These are phyloP conservation scores for Cladosporium sp. DNA, from an alignment of 2,329 filamentous ascomycete species.

Conservation along the genomic window DNA sequence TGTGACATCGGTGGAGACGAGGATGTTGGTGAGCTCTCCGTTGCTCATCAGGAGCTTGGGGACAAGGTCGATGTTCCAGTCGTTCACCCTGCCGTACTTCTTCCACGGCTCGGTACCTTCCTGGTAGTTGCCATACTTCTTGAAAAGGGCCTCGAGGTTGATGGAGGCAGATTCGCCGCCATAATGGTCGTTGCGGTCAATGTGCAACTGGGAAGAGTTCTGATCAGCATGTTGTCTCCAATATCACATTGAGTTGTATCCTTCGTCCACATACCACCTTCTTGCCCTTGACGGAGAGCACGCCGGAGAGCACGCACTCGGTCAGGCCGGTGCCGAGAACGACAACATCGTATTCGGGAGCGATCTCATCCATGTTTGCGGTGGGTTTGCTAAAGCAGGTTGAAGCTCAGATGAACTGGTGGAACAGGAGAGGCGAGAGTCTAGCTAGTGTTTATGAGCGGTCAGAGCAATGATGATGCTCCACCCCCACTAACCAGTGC, in stretches of 20 bases:
- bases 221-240: background rate
- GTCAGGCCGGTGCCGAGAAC: slow-evolving; percentile 98
- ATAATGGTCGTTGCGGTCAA: slow-evolving; percentile 97
- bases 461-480: background rate
- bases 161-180: slow-evolving; percentile 96
- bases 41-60: slow-evolving; percentile 99
- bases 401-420: slow-evolving; percentile 7
- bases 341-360: slow-evolving; percentile 97
- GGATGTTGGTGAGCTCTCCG: slow-evolving; percentile 96
- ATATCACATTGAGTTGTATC: background rate
- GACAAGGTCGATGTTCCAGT: slow-evolving; percentile 99
- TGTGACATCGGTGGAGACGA: slow-evolving; percentile 82
- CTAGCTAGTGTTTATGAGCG: background rate
- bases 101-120: slow-evolving; percentile 90
- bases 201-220: slow-evolving; percentile 62
- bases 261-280: slow-evolving; percentile 63
- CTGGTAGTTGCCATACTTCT: slow-evolving; percentile 85
- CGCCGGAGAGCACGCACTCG: slow-evolving; percentile 97
- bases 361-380: slow-evolving; percentile 89
- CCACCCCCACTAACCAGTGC: background rate
- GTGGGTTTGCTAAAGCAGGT: slow-evolving; percentile 7
- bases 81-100: slow-evolving; percentile 92
- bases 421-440: slow-evolving; percentile 11
- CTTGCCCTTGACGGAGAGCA: slow-evolving; percentile 96
- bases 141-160: slow-evolving; percentile 96